Evolutionary conservation across 225 moss, liverwort and hornwort genomes (phyloP).

Genomic region (Pleurozium schreberi): DNA sequence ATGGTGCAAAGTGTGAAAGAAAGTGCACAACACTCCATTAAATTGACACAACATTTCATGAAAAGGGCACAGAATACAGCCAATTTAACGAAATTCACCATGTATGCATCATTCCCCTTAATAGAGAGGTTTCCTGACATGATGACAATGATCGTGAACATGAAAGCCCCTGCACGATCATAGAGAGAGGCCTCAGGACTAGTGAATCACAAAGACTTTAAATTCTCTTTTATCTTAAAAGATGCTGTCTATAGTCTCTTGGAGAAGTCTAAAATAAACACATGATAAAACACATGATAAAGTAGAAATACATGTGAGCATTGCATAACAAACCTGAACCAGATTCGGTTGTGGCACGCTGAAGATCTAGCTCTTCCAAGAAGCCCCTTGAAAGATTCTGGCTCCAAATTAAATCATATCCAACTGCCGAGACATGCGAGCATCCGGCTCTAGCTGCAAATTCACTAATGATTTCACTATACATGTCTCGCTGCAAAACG

Average conservation of each 20-base stretch:
- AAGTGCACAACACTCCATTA: no score
- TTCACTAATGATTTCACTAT: neutral
- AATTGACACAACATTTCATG: no score
- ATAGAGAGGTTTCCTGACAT: neutral
- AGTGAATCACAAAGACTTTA: neutral
- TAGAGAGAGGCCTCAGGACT: neutral
- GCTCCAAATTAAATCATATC: slow-evolving; percentile 73
- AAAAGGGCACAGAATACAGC: no score
- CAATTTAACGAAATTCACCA: no score
- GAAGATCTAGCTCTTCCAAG: slow-evolving; percentile 30
- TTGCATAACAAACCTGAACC: slow-evolving; percentile 11
- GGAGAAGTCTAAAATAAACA: neutral
- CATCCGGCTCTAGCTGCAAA: neutral
- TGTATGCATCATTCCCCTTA: no score
- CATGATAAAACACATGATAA: neutral
- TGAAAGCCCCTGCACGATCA: neutral
- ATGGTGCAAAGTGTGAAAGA: no score
- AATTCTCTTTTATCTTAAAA: neutral
- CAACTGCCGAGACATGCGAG: slow-evolving; percentile 21
- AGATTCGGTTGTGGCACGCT: slow-evolving; percentile 25
- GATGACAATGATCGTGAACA: neutral
- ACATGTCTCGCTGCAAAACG: neutral
- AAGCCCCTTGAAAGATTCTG: slow-evolving; percentile 30
- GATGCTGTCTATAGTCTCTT: neutral
- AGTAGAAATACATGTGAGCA: neutral